phyloP scores from a whole-genome alignment of 495 filamentous ascomycete species.

The Aspergillus funiculosus region DNA sequence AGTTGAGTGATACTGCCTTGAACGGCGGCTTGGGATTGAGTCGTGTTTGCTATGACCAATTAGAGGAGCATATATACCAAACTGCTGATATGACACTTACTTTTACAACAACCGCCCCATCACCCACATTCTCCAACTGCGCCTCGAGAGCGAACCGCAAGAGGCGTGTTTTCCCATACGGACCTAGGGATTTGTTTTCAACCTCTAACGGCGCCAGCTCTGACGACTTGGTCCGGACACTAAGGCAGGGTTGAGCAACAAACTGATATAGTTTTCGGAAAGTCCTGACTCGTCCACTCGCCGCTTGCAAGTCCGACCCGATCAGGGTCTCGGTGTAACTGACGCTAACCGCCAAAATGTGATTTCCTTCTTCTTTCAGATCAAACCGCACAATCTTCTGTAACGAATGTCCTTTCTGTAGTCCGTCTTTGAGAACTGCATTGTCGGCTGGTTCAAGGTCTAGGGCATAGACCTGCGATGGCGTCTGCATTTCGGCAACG shows the following conservation, averaged over 20 bases:
- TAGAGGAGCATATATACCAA: not conserved
- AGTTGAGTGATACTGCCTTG: constrained; percentile 52
- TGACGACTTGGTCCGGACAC: constrained; percentile 83
- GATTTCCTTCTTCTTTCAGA: constrained; percentile 87
- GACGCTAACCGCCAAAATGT: constrained; percentile 90
- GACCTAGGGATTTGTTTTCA: constrained; percentile 40
- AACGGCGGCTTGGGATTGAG: constrained; percentile 52
- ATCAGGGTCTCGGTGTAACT: constrained; percentile 68
- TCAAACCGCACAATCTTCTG: constrained; percentile 83
- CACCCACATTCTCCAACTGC: constrained; percentile 86
- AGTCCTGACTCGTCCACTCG: constrained; percentile 67
- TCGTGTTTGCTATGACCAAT: constrained; percentile 38
- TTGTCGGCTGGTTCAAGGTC: constrained; percentile 46
- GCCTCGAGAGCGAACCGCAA: constrained; percentile 70
- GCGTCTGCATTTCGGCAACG: constrained; percentile 91
- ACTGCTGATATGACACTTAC: constrained; percentile 27
- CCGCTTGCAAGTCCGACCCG: constrained; percentile 50
- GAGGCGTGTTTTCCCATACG: constrained; percentile 41
- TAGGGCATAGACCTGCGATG: constrained; percentile 54
- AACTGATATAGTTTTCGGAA: constrained; percentile 98
- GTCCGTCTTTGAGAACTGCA: constrained; percentile 36
- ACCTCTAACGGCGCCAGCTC: constrained; percentile 45
- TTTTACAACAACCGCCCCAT: constrained; percentile 41
- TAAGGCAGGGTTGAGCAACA: constrained; percentile 78
- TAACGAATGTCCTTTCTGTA: constrained; percentile 62